Conservation (phyloP, 371 early-diverging fungal genomes). For the Mucor ambiguus region DNA sequence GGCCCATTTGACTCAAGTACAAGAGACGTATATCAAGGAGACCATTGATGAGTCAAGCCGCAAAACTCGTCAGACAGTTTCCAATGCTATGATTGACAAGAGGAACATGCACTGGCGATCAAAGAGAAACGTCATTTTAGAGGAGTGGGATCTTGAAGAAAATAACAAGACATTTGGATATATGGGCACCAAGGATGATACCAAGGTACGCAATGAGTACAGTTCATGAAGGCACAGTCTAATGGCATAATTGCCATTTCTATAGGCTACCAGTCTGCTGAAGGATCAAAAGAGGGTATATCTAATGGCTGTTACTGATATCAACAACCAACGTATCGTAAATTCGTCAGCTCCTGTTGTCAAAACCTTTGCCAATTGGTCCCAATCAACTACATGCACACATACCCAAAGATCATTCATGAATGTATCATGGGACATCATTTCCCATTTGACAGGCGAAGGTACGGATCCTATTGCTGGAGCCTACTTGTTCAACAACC, state of each 20-base stretch:
- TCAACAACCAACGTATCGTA: slow-evolving; percentile 10
- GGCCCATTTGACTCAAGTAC: slow-evolving; percentile 69
- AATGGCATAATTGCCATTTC: neutral
- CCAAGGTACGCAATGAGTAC: neutral
- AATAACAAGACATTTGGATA: slow-evolving; percentile 14
- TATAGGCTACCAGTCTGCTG: neutral
- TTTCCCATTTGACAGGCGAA: slow-evolving; percentile 10
- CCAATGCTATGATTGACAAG: slow-evolving; percentile 48
- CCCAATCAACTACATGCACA: neutral
- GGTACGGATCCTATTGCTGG: neutral
- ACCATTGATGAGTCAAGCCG: slow-evolving; percentile 73
- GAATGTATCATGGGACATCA: slow-evolving; percentile 19
- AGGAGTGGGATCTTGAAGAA: slow-evolving; percentile 65
- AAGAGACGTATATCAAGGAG: slow-evolving; percentile 69
- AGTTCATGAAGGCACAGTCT: neutral
- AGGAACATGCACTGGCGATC: slow-evolving; percentile 71
- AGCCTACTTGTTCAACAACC: neutral
- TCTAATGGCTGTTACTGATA: slow-evolving; percentile 1
- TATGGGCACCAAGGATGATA: neutral
- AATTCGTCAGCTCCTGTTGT: slow-evolving; percentile 1
- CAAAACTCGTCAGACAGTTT: slow-evolving; percentile 55
- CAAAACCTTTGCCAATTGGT: neutral
- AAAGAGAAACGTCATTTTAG: slow-evolving; percentile 68
- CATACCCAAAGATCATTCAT: neutral
- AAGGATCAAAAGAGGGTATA: slow-evolving; percentile 6